Base-by-base conservation (phyloP, 768 basidiomycete genomes). In the Porpolomopsis calyptriformis region DNA sequence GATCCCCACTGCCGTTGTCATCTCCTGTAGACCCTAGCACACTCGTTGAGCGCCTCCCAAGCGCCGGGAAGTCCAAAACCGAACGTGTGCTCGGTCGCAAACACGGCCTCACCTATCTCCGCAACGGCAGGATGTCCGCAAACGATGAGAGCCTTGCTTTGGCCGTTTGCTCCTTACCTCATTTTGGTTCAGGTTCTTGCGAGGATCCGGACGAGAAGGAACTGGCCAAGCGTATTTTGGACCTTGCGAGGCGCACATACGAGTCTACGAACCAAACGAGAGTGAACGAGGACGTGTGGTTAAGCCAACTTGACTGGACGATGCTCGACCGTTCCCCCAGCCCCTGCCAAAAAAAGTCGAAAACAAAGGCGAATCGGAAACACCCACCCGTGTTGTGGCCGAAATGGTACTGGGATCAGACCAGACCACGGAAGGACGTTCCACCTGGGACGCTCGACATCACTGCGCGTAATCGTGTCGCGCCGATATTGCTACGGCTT, bases 401-500 rank as follows among this genome's bases (percentile, higher is more conserved):
- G 1, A 86, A 88, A 59, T 98, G 96, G 96, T 99, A 88, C 58
- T 91, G 84, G 86, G 92, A 97, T 20, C 75, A 89, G 2, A 69
- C 82, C 2, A 80, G 71, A 54, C 87, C 83, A 2, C 83, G 76
- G 64, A 82, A 80, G 58, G 79, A 69, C 47, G 56, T 69, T 46
- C 68, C 74, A 4, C 80, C 79, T 1, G 90, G 83, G 18, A 76
- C 80, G 2, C 72, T 96, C 23, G 90, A 97, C 57, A 66, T 98
- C 51, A 91, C 91, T 4, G 77, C 84, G 22, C 80, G 88, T 45
- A 90, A 78, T 52, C 79, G 85, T 22, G 71, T 89, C 35, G 78
- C 92, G 0, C 90, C 93, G 0, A 67, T 96, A 9, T 77, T 98
- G 2, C 72, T 99, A 7, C 81, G 78, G 3, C 70, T 99, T 4